Evolutionary conservation across 305 asterid genomes (phyloP).

Genomic region (Solanum hybrid): DNA sequence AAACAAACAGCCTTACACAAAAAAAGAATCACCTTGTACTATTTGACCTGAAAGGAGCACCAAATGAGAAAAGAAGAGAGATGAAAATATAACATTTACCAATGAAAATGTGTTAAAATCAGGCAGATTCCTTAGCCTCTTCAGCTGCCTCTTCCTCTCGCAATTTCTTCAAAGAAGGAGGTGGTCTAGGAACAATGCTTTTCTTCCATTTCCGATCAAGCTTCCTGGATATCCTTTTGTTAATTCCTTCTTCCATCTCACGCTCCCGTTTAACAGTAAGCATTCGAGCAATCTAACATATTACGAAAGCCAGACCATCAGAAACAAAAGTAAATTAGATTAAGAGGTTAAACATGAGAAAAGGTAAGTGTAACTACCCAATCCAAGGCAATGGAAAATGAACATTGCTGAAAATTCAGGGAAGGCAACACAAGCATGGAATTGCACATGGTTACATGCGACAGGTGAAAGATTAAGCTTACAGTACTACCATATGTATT

Average conservation of each 20-base stretch:
- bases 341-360: background rate
- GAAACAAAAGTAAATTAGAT: background rate
- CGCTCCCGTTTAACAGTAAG: conserved; percentile 84
- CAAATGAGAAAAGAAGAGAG: background rate
- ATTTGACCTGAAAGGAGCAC: background rate
- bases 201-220: conserved; percentile 86
- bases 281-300: conserved; percentile 66
- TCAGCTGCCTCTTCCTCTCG: conserved; percentile 87
- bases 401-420: background rate
- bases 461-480: background rate
- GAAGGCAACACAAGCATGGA: background rate
- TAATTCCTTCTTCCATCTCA: conserved; percentile 86
- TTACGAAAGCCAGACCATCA: background rate
- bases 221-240: conserved; percentile 81
- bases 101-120: conserved; percentile 14
- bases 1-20: background rate
- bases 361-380: background rate
- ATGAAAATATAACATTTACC: background rate
- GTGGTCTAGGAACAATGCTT: conserved; percentile 88
- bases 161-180: conserved; percentile 73
- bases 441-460: background rate
- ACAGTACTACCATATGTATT: background rate
- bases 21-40: background rate
- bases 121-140: conserved; percentile 64
- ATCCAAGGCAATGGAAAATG: background rate